A percentile compares a stretch with the other conserved stretches of the same genome.
phyloP scores from a whole-genome alignment of 352 stramenopile genomes.

The Phytophthora agathidicida region DNA sequence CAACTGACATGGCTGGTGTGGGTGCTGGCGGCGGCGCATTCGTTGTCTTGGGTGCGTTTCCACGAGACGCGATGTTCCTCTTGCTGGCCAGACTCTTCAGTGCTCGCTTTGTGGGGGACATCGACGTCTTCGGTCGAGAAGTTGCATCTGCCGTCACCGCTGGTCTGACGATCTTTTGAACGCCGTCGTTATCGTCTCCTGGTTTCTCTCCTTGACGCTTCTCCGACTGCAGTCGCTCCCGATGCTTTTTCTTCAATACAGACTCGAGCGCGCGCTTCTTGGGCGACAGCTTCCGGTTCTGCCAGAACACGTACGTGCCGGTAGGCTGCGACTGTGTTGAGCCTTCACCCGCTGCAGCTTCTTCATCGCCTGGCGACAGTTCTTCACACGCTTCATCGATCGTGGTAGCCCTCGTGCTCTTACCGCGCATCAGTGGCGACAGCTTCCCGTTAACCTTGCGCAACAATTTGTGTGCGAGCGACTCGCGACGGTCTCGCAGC shows the following conservation, averaged over 20 bases:
- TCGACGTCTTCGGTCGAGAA: conserved; percentile 7
- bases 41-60: not conserved
- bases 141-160: not conserved
- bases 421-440: conserved; percentile 46
- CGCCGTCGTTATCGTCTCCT: not conserved
- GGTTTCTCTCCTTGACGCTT: conserved; percentile 9
- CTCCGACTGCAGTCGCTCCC: conserved; percentile 29
- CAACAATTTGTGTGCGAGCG: conserved; percentile 72
- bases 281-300: conserved; percentile 69
- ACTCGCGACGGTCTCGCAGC: conserved; percentile 73
- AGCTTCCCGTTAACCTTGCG: conserved; percentile 57
- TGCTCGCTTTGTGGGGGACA: conserved; percentile 19
- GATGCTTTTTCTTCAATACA: conserved; percentile 71
- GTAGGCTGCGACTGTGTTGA: conserved; percentile 42
- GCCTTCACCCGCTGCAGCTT: not conserved
- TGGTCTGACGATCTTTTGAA: not conserved
- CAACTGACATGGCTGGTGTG: too few relatives aligned
- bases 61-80: not conserved
- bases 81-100: conserved; percentile 23
- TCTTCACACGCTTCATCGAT: conserved; percentile 7
- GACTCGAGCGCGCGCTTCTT: conserved; percentile 74
- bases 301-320: conserved; percentile 60
- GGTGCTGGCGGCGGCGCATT: not conserved
- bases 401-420: conserved; percentile 4
- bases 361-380: not conserved